Evolutionary conservation across 768 basidiomycete species (phyloP).

Genomic region (Tylopilus balloui): DNA sequence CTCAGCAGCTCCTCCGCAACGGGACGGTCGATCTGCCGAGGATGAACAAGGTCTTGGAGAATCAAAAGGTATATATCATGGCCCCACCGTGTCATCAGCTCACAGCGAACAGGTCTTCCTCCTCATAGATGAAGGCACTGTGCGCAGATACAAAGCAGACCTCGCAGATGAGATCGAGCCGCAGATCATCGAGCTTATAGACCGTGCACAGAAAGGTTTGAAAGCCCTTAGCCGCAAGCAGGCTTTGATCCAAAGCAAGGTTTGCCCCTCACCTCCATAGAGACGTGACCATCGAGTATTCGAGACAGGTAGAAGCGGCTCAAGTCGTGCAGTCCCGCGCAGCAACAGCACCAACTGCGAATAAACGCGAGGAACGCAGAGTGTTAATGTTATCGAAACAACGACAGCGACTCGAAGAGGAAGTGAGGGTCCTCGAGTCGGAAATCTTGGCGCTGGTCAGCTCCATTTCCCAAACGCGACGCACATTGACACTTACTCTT

Average conservation of each 20-base stretch:
- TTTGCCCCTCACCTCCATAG: slow-evolving; percentile 20
- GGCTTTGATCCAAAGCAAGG: slow-evolving; percentile 59
- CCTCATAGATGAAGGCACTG: slow-evolving; percentile 65
- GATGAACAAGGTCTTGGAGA: slow-evolving; percentile 63
- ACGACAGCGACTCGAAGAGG: slow-evolving; percentile 61
- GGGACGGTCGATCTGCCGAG: slow-evolving; percentile 70
- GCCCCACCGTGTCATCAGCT: not conserved
- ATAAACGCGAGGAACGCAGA: slow-evolving; percentile 64
- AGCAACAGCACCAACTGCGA: slow-evolving; percentile 46
- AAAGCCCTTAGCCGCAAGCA: slow-evolving; percentile 59
- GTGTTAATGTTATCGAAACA: slow-evolving; percentile 63
- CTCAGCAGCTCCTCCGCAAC: slow-evolving; percentile 62
- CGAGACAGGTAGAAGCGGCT: slow-evolving; percentile 51
- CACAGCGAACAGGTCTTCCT: slow-evolving; percentile 57
- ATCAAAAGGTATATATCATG: slow-evolving; percentile 49
- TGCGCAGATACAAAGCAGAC: slow-evolving; percentile 70
- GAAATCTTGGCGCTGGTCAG: slow-evolving; percentile 57
- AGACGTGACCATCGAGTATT: not conserved
- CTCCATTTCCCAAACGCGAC: not conserved
- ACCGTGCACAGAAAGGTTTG: slow-evolving; percentile 66
- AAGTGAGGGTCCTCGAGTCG: slow-evolving; percentile 53
- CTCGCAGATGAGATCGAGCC: slow-evolving; percentile 80
- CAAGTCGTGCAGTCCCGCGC: slow-evolving; percentile 38
- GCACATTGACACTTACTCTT: slow-evolving; percentile 5
- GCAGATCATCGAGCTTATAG: slow-evolving; percentile 68